These are phyloP conservation scores for Kurtzmaniella quercitrusa DNA, from an alignment of 1,139 yeast genomes.

Conservation along the genomic window DNA sequence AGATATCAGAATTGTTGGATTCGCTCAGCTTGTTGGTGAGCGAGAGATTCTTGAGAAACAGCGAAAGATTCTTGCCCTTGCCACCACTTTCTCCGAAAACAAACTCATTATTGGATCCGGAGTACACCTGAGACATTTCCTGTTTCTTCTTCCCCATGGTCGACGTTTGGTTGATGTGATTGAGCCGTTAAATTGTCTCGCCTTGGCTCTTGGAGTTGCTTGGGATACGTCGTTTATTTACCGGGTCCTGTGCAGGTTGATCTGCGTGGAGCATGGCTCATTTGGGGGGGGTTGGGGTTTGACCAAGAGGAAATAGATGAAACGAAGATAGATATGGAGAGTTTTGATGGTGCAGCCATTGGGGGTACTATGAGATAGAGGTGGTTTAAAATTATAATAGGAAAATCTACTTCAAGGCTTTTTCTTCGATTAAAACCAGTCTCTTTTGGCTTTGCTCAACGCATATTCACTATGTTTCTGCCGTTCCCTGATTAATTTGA, in stretches of 20 bases:
- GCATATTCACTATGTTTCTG: no score
- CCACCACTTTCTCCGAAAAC: constrained; percentile 69
- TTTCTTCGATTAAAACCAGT: no score
- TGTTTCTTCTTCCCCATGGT: constrained; percentile 43
- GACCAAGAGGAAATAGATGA: no score
- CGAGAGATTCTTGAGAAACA: constrained; percentile 53
- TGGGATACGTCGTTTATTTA: background rate
- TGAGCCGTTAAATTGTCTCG: background rate
- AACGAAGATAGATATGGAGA: no score
- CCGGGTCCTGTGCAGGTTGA: background rate
- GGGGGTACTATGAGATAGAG: no score
- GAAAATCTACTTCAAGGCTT: no score
- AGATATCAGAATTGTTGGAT: constrained; percentile 30
- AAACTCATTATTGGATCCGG: constrained; percentile 49
- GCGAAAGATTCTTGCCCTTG: constrained; percentile 56
- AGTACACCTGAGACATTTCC: constrained; percentile 61
- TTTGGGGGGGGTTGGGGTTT: background rate
- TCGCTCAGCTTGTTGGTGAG: constrained; percentile 14
- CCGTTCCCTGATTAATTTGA: no score
- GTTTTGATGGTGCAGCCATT: no score
- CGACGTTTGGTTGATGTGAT: background rate
- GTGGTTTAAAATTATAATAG: no score
- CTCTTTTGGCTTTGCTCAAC: no score
- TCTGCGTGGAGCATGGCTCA: background rate
- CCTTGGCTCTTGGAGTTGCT: background rate